These are phyloP conservation scores for Pseudocercospora eumusae DNA, from an alignment of 2,329 filamentous ascomycete species.

Conservation along the genomic window DNA sequence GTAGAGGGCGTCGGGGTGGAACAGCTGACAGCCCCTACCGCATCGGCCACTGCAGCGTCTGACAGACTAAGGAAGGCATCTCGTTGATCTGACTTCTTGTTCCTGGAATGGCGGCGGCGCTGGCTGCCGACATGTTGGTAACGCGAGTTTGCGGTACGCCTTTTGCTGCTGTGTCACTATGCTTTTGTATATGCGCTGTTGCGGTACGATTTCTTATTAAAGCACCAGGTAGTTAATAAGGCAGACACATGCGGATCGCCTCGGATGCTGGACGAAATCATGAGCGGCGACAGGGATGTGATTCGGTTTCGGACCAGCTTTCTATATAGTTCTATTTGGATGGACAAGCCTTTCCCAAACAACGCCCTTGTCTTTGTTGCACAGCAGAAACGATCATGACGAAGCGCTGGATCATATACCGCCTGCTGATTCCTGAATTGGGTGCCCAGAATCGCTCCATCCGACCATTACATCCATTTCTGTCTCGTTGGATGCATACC, in stretches of 20 bases:
- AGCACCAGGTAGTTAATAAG: conserved; percentile 3
- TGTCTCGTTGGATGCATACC: background rate
- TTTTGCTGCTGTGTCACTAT: conserved; percentile 26
- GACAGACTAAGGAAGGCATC: conserved; percentile 36
- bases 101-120: conserved; percentile 28
- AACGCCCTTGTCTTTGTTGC: conserved; percentile 3
- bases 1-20: conserved; percentile 25
- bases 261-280: conserved; percentile 1
- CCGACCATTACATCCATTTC: conserved; percentile 1
- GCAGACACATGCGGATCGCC: conserved; percentile 8
- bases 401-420: conserved; percentile 5
- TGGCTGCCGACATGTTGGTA: conserved; percentile 22
- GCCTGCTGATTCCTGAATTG: conserved; percentile 5
- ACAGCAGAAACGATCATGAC: conserved; percentile 9
- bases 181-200: conserved; percentile 4
- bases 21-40: conserved; percentile 21
- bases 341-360: conserved; percentile 4
- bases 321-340: conserved; percentile 9
- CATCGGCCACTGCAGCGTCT: conserved; percentile 27
- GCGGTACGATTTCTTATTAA: conserved; percentile 13
- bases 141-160: conserved; percentile 3
- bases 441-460: conserved; percentile 7
- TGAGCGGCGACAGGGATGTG: background rate
- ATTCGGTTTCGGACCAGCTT: background rate
- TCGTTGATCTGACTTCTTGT: conserved; percentile 28